phyloP scores from a whole-genome alignment of 1,139 yeast species.

The Taphrina pruni region DNA sequence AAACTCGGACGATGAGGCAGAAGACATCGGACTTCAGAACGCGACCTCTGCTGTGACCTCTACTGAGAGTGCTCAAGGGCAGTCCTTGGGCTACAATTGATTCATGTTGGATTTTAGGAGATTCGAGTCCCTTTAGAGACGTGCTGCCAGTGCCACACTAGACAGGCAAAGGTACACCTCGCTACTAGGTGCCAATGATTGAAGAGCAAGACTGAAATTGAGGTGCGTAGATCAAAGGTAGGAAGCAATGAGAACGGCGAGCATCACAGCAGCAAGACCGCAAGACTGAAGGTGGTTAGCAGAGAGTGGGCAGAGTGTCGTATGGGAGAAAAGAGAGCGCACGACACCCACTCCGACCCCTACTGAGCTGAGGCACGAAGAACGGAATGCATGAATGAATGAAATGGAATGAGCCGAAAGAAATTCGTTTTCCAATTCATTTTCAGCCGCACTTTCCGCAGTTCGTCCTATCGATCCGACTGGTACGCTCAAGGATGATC shows the following conservation, averaged over 20 bases:
- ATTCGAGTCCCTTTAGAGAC: constrained; percentile 5
- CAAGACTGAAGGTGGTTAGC: not conserved
- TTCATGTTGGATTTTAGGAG: constrained; percentile 9
- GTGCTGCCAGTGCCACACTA: constrained; percentile 6
- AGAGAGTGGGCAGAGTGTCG: not conserved
- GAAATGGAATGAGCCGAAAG: no score
- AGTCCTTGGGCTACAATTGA: constrained; percentile 10
- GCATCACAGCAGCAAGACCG: not conserved
- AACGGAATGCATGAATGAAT: no score
- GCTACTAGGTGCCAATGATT: not conserved
- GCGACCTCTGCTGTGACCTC: not conserved
- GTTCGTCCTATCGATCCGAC: not conserved
- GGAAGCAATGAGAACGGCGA: no score
- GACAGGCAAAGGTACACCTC: constrained; percentile 1
- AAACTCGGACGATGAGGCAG: constrained; percentile 10
- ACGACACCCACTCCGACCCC: not conserved
- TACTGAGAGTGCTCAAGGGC: constrained; percentile 8
- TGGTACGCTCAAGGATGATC: not conserved
- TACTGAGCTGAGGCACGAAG: not conserved
- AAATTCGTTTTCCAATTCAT: no score
- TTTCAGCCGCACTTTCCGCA: no score
- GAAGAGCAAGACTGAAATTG: no score
- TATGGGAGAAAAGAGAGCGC: not conserved
- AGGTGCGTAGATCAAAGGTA: no score
- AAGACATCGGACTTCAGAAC: constrained; percentile 9